phyloP scores from a whole-genome alignment of 495 filamentous ascomycete species.

The Neurospora hispaniola region DNA sequence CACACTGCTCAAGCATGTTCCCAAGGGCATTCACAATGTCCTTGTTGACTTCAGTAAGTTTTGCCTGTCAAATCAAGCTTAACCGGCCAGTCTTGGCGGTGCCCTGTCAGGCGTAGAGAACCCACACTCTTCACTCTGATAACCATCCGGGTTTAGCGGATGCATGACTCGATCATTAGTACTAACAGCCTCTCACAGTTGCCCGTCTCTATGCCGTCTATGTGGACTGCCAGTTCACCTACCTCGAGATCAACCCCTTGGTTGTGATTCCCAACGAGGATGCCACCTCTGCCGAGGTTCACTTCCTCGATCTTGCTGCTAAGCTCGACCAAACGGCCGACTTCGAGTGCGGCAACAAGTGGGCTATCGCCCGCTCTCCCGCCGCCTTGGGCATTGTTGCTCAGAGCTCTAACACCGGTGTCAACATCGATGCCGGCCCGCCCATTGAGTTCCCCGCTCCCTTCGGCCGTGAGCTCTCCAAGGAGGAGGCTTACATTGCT shows the following conservation, averaged over 20 bases:
- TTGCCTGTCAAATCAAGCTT: conserved; percentile 26
- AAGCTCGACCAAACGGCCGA: conserved; percentile 99
- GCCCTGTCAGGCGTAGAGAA: not conserved
- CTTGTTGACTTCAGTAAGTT: conserved; percentile 80
- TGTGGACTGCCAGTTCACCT: conserved; percentile 99
- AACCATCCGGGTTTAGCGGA: not conserved
- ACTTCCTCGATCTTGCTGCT: conserved; percentile 97
- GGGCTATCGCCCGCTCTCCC: conserved; percentile 87
- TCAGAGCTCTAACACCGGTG: conserved; percentile 52
- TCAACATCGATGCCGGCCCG: conserved; percentile 92
- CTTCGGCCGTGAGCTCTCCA: conserved; percentile 94
- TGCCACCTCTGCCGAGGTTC: conserved; percentile 82
- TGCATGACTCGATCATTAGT: not conserved
- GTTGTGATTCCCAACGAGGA: conserved; percentile 94
- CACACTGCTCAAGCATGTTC: conserved; percentile 81
- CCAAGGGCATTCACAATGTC: conserved; percentile 91
- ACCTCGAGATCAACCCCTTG: conserved; percentile 98
- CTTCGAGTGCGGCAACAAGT: conserved; percentile 98
- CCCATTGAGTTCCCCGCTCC: conserved; percentile 98
- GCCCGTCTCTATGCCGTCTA: conserved; percentile 85
- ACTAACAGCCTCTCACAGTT: conserved; percentile 12
- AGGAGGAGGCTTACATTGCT: conserved; percentile 97
- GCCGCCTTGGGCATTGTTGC: conserved; percentile 69
- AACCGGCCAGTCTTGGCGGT: not conserved
- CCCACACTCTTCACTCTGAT: not conserved